Percentiles rank a stretch among this genome's conserved stretches.
phyloP scores from a whole-genome alignment of 306 rosid genomes.

The Prinsepia uniflora region DNA sequence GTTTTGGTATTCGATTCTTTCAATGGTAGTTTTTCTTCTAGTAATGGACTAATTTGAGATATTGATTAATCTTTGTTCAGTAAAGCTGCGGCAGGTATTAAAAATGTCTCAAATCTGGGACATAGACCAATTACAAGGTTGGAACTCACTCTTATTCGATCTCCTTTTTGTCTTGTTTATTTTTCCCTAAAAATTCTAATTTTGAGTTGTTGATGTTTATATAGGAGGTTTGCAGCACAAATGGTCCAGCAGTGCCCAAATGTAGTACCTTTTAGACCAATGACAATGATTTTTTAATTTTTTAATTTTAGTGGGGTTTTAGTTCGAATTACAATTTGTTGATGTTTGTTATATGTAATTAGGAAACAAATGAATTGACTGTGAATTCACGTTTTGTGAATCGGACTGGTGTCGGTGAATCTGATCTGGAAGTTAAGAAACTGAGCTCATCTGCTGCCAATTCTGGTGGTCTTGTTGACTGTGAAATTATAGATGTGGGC shows the following conservation, averaged over 20 bases:
- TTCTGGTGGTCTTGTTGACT: constrained; percentile 31
- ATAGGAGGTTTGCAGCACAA: constrained; percentile 56
- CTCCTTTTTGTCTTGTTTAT: background rate
- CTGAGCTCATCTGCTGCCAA: constrained; percentile 17
- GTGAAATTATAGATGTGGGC: constrained; percentile 36
- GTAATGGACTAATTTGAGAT: background rate
- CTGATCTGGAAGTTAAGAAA: constrained; percentile 23
- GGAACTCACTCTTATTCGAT: background rate
- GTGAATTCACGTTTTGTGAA: background rate
- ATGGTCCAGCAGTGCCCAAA: constrained; percentile 37
- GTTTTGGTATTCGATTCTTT: background rate
- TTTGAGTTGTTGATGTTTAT: constrained; percentile 18
- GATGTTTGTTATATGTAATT: background rate
- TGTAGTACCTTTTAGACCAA: constrained; percentile 13
- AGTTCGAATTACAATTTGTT: background rate
- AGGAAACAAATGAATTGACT: constrained; percentile 8
- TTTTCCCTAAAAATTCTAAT: background rate
- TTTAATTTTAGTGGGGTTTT: background rate
- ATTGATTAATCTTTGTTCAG: background rate
- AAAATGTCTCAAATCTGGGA: constrained; percentile 1
- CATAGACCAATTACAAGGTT: constrained; percentile 30
- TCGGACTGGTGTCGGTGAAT: background rate
- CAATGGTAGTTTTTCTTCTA: background rate
- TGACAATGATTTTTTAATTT: background rate
- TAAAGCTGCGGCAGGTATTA: background rate